A percentile compares a stretch with the other conserved stretches of the same genome.
phyloP scores from a whole-genome alignment of 1,284 basidiomycete genomes.

The Leccinum solheimii region DNA sequence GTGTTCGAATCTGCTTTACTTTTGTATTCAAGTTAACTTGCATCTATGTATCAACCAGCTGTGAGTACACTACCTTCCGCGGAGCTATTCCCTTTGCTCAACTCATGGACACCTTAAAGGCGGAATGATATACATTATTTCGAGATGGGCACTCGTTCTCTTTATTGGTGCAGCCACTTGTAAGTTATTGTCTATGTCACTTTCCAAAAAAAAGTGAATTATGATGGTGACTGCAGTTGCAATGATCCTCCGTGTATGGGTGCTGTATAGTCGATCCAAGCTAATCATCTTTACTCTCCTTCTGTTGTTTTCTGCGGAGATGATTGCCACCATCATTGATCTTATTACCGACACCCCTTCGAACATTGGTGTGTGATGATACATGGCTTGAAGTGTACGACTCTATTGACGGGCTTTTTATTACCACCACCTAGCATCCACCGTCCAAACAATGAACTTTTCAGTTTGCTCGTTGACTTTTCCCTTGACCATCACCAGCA shows the following conservation, averaged over 20 bases:
- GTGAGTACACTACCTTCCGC: not conserved
- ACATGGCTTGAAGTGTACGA: not conserved
- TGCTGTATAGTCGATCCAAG: not conserved
- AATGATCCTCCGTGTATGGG: not conserved
- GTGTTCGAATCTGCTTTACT: not conserved
- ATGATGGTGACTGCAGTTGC: not conserved
- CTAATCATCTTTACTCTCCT: not conserved
- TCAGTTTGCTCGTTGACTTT: not conserved
- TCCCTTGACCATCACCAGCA: not conserved
- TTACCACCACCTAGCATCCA: not conserved
- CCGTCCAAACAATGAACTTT: not conserved
- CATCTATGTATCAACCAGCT: not conserved
- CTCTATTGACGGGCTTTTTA: not conserved
- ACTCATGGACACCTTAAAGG: not conserved
- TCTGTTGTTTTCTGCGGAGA: not conserved
- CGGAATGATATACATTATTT: not conserved
- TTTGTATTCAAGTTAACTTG: not conserved
- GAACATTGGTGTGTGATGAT: not conserved
- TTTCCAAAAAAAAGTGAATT: not conserved
- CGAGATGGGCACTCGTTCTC: not conserved
- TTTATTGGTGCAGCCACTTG: not conserved
- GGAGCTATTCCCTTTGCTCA: not conserved
- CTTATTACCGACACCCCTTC: not conserved
- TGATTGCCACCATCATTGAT: not conserved
- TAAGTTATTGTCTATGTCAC: not conserved